Percentiles rank a stretch among this genome's conserved stretches.
Evolutionary conservation across 257 asterid genomes (phyloP).

Genomic region (Eucommia ulmoides): DNA sequence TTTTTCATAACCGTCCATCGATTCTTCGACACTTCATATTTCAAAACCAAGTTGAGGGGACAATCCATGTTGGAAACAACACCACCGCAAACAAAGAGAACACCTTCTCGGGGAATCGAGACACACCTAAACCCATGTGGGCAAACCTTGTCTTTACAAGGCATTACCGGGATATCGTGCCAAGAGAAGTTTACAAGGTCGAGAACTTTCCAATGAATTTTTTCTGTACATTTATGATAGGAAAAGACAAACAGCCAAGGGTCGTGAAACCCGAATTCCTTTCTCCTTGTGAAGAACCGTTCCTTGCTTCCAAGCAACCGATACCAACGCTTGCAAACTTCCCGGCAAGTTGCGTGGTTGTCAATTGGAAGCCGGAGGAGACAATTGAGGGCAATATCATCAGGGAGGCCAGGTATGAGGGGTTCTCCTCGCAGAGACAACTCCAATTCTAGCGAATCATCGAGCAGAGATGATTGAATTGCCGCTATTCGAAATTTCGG

Average conservation of each 20-base stretch:
- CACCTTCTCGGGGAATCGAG: slow-evolving; percentile 61
- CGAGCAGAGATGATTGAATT: slow-evolving; percentile 30
- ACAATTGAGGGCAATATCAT: slow-evolving; percentile 81
- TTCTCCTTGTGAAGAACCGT: slow-evolving; percentile 57
- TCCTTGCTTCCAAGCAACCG: slow-evolving; percentile 64
- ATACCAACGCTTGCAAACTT: slow-evolving; percentile 74
- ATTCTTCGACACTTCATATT: slow-evolving; percentile 59
- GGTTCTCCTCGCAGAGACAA: slow-evolving; percentile 42
- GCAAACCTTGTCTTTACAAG: slow-evolving; percentile 79
- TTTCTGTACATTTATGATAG: slow-evolving; percentile 71
- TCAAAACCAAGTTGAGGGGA: slow-evolving; percentile 72
- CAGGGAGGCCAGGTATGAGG: slow-evolving; percentile 83
- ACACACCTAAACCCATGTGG: slow-evolving; percentile 87
- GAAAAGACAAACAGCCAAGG: slow-evolving; percentile 90
- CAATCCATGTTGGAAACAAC: slow-evolving; percentile 69
- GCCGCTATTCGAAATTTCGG: slow-evolving; percentile 66
- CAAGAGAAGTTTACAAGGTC: slow-evolving; percentile 53
- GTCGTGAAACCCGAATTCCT: slow-evolving; percentile 66
- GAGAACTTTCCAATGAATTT: slow-evolving; percentile 80
- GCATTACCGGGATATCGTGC: slow-evolving; percentile 92
- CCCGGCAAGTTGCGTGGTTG: slow-evolving; percentile 36
- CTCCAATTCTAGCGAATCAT: slow-evolving; percentile 36
- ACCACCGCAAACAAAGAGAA: slow-evolving; percentile 77
- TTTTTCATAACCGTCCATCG: slow-evolving; percentile 86
- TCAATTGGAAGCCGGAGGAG: slow-evolving; percentile 76